These are phyloP conservation scores for Colletotrichum chlorophyti DNA, from an alignment of 2,329 filamentous ascomycete genomes.

Conservation along the genomic window DNA sequence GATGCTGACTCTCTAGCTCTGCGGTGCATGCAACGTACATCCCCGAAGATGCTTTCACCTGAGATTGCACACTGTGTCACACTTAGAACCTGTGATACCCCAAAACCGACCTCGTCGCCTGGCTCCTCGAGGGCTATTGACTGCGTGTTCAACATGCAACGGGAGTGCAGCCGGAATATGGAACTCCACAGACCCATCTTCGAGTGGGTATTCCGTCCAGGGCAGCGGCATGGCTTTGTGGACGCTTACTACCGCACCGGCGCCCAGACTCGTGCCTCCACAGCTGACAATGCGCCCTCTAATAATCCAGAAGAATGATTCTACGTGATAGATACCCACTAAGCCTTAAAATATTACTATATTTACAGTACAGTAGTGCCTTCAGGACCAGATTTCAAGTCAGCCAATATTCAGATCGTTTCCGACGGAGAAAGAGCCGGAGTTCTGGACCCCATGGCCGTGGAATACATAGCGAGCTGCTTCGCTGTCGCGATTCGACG, in stretches of 20 bases:
- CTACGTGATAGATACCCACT: too few species aligned
- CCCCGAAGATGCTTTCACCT: not conserved
- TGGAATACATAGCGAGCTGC: not conserved
- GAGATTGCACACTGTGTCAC: not conserved
- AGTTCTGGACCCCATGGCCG: not conserved
- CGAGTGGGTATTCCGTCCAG: not conserved
- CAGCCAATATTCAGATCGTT: too few species aligned
- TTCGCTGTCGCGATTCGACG: not conserved
- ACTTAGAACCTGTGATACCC: not conserved
- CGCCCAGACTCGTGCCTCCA: not conserved
- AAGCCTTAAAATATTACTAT: too few species aligned
- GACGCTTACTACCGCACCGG: not conserved
- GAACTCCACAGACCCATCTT: too few species aligned
- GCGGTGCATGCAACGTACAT: not conserved
- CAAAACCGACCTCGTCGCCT: not conserved
- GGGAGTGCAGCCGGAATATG: not conserved
- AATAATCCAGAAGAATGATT: too few species aligned
- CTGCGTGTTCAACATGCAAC: not conserved
- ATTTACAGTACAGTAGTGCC: too few species aligned
- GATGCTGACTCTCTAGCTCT: not conserved
- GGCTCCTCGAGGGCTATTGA: not conserved
- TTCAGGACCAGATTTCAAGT: too few species aligned
- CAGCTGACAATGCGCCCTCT: not conserved
- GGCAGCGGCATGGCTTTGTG: not conserved
- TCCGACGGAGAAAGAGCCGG: too few species aligned